Percentiles rank a stretch among this genome's conserved stretches.
Conservation (phyloP, 139 green algal genomes). For the Chlamydomonas sp. region DNA sequence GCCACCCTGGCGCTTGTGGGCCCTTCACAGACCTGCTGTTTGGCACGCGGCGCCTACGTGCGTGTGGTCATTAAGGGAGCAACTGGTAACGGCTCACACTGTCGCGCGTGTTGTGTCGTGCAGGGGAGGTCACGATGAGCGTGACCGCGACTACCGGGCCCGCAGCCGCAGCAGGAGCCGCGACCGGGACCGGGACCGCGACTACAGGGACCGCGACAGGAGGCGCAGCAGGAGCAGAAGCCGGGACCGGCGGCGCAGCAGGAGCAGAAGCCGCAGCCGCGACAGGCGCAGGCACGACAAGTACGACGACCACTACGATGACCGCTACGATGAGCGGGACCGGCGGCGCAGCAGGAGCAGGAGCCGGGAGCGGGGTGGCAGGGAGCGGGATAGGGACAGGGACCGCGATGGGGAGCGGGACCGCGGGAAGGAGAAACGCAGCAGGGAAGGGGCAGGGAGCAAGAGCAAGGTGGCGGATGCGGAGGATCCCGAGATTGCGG, state of each 20-base stretch:
- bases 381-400: constrained; percentile 1
- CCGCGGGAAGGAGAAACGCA: background rate
- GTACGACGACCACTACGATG: too few species aligned
- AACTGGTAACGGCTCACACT: background rate
- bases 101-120: background rate
- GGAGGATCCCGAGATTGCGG: constrained; percentile 45
- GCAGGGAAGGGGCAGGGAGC: background rate
- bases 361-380: background rate
- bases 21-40: too few species aligned
- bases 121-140: background rate
- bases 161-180: background rate
- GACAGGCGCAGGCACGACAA: background rate
- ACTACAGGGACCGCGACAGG: background rate
- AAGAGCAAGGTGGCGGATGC: background rate
- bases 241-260: background rate
- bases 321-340: background rate
- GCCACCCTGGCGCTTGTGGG: too few species aligned
- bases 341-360: background rate
- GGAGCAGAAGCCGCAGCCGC: background rate
- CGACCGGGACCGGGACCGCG: background rate
- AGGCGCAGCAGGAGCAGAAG: background rate
- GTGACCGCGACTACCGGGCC: background rate
- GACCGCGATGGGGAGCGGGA: constrained; percentile 3
- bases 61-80: too few species aligned
- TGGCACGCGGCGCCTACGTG: too few species aligned